These are phyloP conservation scores for Garcia nutans DNA, from an alignment of 345 rosid genomes.

Conservation along the genomic window DNA sequence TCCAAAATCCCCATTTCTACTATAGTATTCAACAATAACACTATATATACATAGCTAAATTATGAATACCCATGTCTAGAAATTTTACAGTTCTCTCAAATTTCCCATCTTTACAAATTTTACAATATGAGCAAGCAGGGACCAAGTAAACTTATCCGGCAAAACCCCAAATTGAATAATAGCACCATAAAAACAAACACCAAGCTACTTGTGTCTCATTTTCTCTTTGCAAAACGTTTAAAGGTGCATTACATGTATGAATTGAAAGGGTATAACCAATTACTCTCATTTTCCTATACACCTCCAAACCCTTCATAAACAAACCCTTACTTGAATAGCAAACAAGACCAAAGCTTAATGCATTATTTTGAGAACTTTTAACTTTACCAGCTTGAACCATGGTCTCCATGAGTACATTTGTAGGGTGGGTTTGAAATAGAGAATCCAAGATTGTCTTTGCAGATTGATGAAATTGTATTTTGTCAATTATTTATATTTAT, in stretches of 20 bases:
- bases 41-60: conserved; percentile 49
- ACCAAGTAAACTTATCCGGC: conserved; percentile 49
- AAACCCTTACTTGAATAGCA: conserved; percentile 40
- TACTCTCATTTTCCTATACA: conserved; percentile 39
- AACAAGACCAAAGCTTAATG: conserved; percentile 48
- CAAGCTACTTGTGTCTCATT: conserved; percentile 43
- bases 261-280: conserved; percentile 38
- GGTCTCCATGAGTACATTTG: conserved; percentile 31
- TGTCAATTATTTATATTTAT: no score
- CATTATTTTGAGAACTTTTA: conserved; percentile 27
- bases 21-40: conserved; percentile 48
- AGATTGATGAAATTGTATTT: no score
- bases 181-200: conserved; percentile 52
- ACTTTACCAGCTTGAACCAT: conserved; percentile 48
- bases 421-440: conserved; percentile 39
- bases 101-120: conserved; percentile 42
- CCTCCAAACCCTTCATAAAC: conserved; percentile 45
- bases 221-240: conserved; percentile 42
- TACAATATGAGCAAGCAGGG: conserved; percentile 45
- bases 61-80: conserved; percentile 48
- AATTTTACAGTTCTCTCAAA: conserved; percentile 41
- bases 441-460: conserved; percentile 40
- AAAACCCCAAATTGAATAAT: conserved; percentile 46
- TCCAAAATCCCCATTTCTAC: conserved; percentile 48
- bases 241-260: conserved; percentile 47